Evolutionary conservation across 805 yeast genomes (phyloP), one percentile per base, ranked within the genome.

Genomic region (Candida boleticola): DNA sequence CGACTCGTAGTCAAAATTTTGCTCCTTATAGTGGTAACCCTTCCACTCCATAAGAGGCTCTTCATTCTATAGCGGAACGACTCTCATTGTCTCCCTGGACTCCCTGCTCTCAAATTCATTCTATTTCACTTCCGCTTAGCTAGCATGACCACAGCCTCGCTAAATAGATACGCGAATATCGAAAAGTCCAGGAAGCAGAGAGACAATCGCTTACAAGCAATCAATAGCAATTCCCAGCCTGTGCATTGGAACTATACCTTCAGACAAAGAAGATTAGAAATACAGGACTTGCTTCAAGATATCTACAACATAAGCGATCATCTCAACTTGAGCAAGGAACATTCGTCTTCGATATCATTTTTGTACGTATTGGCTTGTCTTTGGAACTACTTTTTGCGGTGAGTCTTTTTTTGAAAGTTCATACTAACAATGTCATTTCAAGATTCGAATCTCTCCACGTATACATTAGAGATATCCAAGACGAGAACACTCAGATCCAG

Each of bases 251-350:
- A 11, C 20, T 31, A 31, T 11, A 17, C 35, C 4, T 20, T 33
- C 10, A 9, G n/a, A 13, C 14, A 36, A 13, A 10, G 39, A 6
- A 36, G 10, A 13, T 10, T 16, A 13, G 30, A 36, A 19, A 20
- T 36, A 4, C 29, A 25, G 14, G 39, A 36, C 30, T 36, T 36
- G 20, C 39, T 36, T n/a, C 23, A 16, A 4, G 39, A 25, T 18
- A 36, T 36, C 5, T 29, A 36, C 19, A 22, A n/a, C 9, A 18
- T 36, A 4, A 22, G 39, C 30, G 27, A 23, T 11, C 11, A 23
- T 23, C 27, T 23, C 11, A 11, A 23, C 10, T 11, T 23, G 11
- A 11, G 27, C 11, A 7, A 11, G 10, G 27, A 11, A 11, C 11
- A 11, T 23, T 7, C 7, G 7, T 7, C 10, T 11, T 23, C 27